Base-by-base conservation (phyloP, 1,284 basidiomycete genomes). In the Somion occarium region DNA sequence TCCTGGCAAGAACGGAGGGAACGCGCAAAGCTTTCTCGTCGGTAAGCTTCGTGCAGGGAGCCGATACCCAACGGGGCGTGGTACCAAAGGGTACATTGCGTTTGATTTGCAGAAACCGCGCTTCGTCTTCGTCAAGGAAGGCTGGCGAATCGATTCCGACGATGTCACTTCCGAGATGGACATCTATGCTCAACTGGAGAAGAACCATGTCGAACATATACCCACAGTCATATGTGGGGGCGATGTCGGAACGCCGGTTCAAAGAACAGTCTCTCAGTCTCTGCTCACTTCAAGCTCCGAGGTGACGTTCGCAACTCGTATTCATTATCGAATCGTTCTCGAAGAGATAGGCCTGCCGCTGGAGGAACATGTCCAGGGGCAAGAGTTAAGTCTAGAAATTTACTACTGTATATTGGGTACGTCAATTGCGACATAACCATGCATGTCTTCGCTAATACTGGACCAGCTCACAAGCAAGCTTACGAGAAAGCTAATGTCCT, bases 61-160 rank as follows among this genome's bases (percentile, higher is more conserved):
- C n/a, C n/a, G n/a, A n/a, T n/a, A n/a, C n/a, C n/a, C n/a, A 2
- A 46, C 38, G 7, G 53, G 53, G 15, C 53, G 51, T 5, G 26
- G 38, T 2, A 55, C 51, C 4, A 52, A 43, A 26, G 47, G 46
- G 2, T 55, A 41, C 38, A 51, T 53, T 3, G 53, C 53, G 3
- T 52, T 44, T 26, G 50, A 54, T 25, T 11, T 51, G 5, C 27
- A 48, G 13, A 4, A 39, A 20, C n/a, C n/a, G 20, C n/a, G 20
- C 38, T 39, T 39, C 13, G 38, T 39, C n/a, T 39, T 39, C 13
- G n/a, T 39, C n/a, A 39, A 39, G 13, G n/a, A 27, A 18, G 38
- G n/a, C 5, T 39, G 38, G 38, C 38, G 38, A 5, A 15, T 3
- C 5, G n/a, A 39, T 15, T 39, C 38, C 4, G n/a, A n/a, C n/a